Conservation (phyloP, 1,284 basidiomycete genomes). For the Microbotryomycetes sp. region DNA sequence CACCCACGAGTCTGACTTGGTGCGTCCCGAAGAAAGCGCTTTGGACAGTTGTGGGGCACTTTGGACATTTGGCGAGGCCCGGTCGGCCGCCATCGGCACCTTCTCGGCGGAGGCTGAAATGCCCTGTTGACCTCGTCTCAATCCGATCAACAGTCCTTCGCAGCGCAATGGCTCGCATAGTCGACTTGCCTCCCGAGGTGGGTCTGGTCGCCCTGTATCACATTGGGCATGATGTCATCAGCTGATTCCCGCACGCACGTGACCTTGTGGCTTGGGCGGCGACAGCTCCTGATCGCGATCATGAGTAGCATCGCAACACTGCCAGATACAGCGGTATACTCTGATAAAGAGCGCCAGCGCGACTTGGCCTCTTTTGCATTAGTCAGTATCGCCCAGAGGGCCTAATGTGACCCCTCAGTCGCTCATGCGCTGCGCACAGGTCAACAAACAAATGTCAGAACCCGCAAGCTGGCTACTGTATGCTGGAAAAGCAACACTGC, state of each 20-base stretch:
- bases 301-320: neutral
- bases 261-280: neutral
- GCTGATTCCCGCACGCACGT: neutral
- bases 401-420: neutral
- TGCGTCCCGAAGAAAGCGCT: no score
- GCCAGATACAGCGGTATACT: neutral
- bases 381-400: neutral
- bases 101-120: no score
- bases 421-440: neutral
- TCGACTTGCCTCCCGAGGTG: conserved; percentile 7
- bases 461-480: conserved; percentile 8
- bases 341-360: conserved; percentile 9
- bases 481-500: neutral
- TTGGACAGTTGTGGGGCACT: no score
- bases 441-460: neutral
- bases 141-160: no score
- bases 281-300: conserved; percentile 14
- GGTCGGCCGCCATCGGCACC: no score
- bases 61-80: no score
- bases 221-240: neutral
- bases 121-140: no score
- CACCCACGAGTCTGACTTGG: neutral
- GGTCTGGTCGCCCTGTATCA: neutral
- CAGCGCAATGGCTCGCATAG: neutral
- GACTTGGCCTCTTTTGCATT: conserved; percentile 8